phyloP scores from a whole-genome alignment of 75 land plant species.

The Chamaecyparis obtusa region DNA sequence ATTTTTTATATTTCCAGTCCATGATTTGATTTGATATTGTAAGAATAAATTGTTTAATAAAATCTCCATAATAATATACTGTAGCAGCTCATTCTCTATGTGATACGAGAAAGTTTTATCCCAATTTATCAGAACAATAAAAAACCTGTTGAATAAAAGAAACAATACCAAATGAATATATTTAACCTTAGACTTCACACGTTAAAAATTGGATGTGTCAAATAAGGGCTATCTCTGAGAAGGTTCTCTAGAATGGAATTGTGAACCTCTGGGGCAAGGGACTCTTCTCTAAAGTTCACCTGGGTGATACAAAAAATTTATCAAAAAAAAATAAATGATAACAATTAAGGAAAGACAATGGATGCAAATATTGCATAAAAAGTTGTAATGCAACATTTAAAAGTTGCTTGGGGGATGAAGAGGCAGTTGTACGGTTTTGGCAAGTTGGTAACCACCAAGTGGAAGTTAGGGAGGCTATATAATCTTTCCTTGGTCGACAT shows the following conservation, averaged over 20 bases:
- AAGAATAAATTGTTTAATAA: no score
- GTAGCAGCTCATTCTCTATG: slow-evolving; percentile 95
- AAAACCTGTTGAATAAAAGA: not conserved
- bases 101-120: slow-evolving; percentile 57
- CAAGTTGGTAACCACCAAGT: no score
- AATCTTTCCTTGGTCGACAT: no score
- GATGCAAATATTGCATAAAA: slow-evolving; percentile 1
- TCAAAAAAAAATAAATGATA: not conserved
- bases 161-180: not conserved
- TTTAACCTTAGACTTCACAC: slow-evolving; percentile 35
- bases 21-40: no score
- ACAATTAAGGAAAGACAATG: not conserved
- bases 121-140: not conserved
- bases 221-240: slow-evolving; percentile 67
- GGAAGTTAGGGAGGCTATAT: no score
- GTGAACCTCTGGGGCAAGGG: slow-evolving; percentile 74
- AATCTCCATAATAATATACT: no score
- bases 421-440: no score
- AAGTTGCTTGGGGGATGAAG: no score
- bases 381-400: no score
- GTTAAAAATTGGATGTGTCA: slow-evolving; percentile 96
- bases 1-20: no score
- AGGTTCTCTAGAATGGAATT: slow-evolving; percentile 60
- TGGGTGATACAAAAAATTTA: slow-evolving; percentile 14
- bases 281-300: slow-evolving; percentile 82